Conservation (phyloP, 768 basidiomycete species). For the Kwoniella botswanensis region DNA sequence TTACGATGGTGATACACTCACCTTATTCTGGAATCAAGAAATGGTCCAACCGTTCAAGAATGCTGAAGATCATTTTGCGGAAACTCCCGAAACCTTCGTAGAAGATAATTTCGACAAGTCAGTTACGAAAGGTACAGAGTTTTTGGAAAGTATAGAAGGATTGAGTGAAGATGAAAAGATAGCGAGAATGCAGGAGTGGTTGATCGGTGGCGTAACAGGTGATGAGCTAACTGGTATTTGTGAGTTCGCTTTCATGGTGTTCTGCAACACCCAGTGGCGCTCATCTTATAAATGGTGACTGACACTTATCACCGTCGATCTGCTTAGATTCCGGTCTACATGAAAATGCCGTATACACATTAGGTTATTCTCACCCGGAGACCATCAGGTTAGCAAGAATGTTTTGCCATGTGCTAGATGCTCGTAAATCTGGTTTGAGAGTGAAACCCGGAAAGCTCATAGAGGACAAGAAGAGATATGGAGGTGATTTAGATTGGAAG, state of each 20-base stretch:
- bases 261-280: no score
- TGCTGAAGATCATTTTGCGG: conserved; percentile 31
- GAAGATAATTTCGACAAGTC: conserved; percentile 44
- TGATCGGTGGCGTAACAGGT: conserved; percentile 34
- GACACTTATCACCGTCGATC: not conserved
- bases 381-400: conserved; percentile 44
- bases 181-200: conserved; percentile 34
- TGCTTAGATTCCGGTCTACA: conserved; percentile 45
- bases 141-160: conserved; percentile 22
- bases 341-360: conserved; percentile 43
- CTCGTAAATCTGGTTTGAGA: conserved; percentile 45
- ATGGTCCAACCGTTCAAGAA: conserved; percentile 40
- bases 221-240: conserved; percentile 37
- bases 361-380: conserved; percentile 35
- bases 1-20: conserved; percentile 53
- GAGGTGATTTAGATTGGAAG: conserved; percentile 37
- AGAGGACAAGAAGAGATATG: conserved; percentile 24
- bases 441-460: conserved; percentile 26
- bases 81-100: conserved; percentile 32
- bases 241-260: conserved; percentile 20
- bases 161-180: conserved; percentile 27
- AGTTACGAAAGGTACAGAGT: conserved; percentile 35
- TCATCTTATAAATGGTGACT: not conserved
- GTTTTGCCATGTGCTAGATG: conserved; percentile 49
- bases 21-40: conserved; percentile 37